phyloP scores from a whole-genome alignment of 2,329 filamentous ascomycete genomes.

The Beauveria rudraprayagi region DNA sequence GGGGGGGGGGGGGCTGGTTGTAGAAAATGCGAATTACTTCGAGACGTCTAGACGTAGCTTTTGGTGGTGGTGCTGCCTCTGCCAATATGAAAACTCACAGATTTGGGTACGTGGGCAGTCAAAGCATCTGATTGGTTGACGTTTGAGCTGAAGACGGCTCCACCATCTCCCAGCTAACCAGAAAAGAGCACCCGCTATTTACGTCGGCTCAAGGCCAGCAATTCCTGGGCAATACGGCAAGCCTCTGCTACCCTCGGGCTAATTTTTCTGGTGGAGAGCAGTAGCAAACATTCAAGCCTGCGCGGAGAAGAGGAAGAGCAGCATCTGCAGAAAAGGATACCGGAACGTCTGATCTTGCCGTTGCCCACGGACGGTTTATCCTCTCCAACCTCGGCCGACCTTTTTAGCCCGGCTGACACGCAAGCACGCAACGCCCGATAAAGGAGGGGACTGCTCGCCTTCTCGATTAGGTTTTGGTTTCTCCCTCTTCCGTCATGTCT shows the following conservation, averaged over 20 bases:
- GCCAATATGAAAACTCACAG: constrained; percentile 9
- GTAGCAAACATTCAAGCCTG: neutral
- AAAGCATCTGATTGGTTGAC: constrained; percentile 3
- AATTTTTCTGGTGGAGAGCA: constrained; percentile 19
- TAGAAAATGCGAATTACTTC: no score
- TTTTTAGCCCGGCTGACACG: constrained; percentile 4
- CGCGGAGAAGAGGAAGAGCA: constrained; percentile 4
- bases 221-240: constrained; percentile 4
- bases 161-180: neutral
- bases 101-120: neutral
- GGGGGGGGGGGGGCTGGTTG: no score
- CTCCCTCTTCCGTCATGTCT: constrained; percentile 40
- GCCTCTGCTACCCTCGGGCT: constrained; percentile 19
- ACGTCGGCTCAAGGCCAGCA: neutral
- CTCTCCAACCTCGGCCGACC: constrained; percentile 3
- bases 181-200: neutral
- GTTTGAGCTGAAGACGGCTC: neutral
- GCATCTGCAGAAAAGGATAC: constrained; percentile 1
- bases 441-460: neutral
- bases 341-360: constrained; percentile 5
- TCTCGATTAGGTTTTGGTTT: constrained; percentile 7
- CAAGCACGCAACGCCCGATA: constrained; percentile 4
- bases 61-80: constrained; percentile 4
- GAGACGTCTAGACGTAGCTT: neutral
- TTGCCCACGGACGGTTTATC: neutral